Evolutionary conservation across 371 early-diverging fungal species (phyloP).

Genomic region (Parasitella parasitica): DNA sequence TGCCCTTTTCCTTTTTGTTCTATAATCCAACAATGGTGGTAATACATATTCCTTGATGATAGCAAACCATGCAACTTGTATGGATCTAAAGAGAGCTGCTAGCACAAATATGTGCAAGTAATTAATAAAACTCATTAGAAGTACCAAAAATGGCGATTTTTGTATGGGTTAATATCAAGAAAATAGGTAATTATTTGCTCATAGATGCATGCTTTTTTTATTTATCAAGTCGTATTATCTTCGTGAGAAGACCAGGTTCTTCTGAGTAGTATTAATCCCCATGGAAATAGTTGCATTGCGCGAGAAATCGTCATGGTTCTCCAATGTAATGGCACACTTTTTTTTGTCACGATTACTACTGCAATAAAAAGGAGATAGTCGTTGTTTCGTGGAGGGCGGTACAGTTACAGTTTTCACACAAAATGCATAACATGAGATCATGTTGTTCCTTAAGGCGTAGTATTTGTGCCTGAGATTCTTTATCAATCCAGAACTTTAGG

Average conservation of each 20-base stretch:
- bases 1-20: not conserved
- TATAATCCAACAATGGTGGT: not conserved
- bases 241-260: not conserved
- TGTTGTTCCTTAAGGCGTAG: slow-evolving; percentile 2
- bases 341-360: not conserved
- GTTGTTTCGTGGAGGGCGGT: slow-evolving; percentile 15
- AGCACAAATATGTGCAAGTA: not conserved
- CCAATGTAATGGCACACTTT: not conserved
- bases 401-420: slow-evolving; percentile 10
- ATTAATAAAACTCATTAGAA: not conserved
- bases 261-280: not conserved
- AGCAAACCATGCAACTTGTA: not conserved
- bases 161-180: no score
- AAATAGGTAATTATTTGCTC: not conserved
- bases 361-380: slow-evolving; percentile 15
- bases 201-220: not conserved
- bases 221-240: not conserved
- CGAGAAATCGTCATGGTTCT: not conserved
- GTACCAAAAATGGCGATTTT: not conserved
- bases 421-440: slow-evolving; percentile 13
- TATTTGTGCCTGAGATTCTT: slow-evolving; percentile 1
- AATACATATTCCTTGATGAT: not conserved
- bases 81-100: not conserved
- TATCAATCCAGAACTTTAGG: not conserved
- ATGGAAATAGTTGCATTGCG: not conserved